phyloP scores from a whole-genome alignment of 2,329 filamentous ascomycete species.

The Colletotrichum tabaci region DNA sequence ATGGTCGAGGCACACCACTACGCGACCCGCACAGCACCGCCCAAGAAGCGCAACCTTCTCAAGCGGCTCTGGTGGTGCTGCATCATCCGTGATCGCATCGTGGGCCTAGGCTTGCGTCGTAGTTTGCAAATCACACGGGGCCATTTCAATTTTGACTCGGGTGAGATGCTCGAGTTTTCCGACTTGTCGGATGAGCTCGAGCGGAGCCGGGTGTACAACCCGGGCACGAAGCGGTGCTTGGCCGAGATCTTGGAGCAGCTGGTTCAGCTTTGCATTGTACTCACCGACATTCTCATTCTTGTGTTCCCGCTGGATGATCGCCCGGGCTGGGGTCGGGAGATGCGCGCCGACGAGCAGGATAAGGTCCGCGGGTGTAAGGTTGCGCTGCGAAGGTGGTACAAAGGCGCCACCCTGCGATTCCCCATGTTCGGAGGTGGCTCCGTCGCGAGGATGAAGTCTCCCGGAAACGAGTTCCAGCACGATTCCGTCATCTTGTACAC shows the following conservation, averaged over 20 bases:
- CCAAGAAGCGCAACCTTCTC: slow-evolving; percentile 57
- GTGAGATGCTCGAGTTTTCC: slow-evolving; percentile 54
- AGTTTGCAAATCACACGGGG: slow-evolving; percentile 64
- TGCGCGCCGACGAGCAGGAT: slow-evolving; percentile 50
- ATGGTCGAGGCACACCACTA: slow-evolving; percentile 61
- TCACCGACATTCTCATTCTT: slow-evolving; percentile 63
- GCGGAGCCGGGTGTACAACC: slow-evolving; percentile 61
- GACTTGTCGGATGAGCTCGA: slow-evolving; percentile 64
- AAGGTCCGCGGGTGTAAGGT: slow-evolving; percentile 55
- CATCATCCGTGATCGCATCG: slow-evolving; percentile 65
- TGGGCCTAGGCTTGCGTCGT: slow-evolving; percentile 65
- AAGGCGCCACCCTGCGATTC: slow-evolving; percentile 54
- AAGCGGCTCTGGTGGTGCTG: slow-evolving; percentile 71
- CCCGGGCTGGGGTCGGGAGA: slow-evolving; percentile 56
- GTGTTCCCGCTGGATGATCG: slow-evolving; percentile 61
- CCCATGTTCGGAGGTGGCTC: slow-evolving; percentile 55
- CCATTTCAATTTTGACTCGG: slow-evolving; percentile 61
- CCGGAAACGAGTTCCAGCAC: slow-evolving; percentile 52
- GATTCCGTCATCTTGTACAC: slow-evolving; percentile 62
- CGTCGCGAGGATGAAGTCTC: slow-evolving; percentile 46
- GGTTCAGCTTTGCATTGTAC: slow-evolving; percentile 60
- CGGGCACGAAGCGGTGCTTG: slow-evolving; percentile 60
- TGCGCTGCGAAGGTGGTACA: slow-evolving; percentile 58
- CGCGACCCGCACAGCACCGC: slow-evolving; percentile 50
- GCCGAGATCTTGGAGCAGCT: slow-evolving; percentile 62